Base-by-base conservation (phyloP, 306 rosid genomes). In the Sphenostylis stenocarpa region DNA sequence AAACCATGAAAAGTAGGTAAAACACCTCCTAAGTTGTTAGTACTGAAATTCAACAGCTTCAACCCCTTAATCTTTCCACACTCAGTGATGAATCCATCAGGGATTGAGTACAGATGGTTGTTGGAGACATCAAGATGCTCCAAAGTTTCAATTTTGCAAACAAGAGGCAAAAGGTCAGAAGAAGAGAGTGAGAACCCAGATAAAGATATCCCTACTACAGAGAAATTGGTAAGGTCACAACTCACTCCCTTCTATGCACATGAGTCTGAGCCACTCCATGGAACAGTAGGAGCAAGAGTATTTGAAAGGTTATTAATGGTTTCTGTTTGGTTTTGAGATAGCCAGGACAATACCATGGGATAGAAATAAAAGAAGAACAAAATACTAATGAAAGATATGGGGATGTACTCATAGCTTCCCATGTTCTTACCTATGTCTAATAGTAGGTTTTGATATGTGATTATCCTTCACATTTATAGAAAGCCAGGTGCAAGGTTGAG, bases 1-100 rank as follows among this genome's bases (percentile, higher is more conserved):
- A 89, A 95, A 56, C 98, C 92, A 58, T 0, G 73, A 82, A 90
- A 88, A 38, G 44, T 12, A 19, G 97, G 97, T 70, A 95, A 84
- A 77, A 4, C 0, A 71, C 89, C 86, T 70, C 86, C 86, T 70
- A 95, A 64, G 23, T 3, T 5, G 81, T 89, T 95, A 16, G 0
- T 0, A 84, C 89, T 89, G 43, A 95, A 86, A 83, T 88, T 87
- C 78, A 95, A 77, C 58, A 17, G 65, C 76, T 77, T 82, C 6
- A 95, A 28, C 47, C 77, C 86, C 29, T n/a, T 34, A 45, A 78
- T 77, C 67, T 67, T 80, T 24, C 97, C 92, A 82, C 97, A 92
- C 55, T 36, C 89, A 17, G 62, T 8, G 31, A 92, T 29, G 73
- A 92, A 92, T 43, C 0, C 48, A 13, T 62, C 69, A 6, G 92